Percentiles rank a stretch among this genome's conserved stretches.
These are phyloP conservation scores for Pistacia integerrima DNA, from an alignment of 345 rosid species.

Conservation along the genomic window DNA sequence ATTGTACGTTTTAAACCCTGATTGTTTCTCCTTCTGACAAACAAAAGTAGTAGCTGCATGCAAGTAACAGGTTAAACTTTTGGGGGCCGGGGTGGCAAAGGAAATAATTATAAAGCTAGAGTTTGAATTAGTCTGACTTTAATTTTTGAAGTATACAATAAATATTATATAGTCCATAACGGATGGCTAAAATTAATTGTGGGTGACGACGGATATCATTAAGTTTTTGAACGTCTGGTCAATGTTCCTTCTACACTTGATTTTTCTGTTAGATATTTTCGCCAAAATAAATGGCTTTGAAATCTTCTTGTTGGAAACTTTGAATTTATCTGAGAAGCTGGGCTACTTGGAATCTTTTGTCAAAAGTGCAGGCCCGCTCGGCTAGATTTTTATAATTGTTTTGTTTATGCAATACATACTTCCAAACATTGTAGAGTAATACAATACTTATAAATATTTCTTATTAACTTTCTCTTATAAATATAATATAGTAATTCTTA, in stretches of 20 bases:
- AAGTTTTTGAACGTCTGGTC: neutral
- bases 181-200: conserved; percentile 5
- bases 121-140: neutral
- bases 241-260: neutral
- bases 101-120: too few species aligned
- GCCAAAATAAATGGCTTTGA: conserved; percentile 10
- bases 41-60: too few species aligned
- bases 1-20: too few species aligned
- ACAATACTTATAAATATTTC: too few species aligned
- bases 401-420: conserved; percentile 1
- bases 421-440: neutral
- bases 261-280: neutral
- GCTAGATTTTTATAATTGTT: conserved; percentile 22
- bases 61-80: too few species aligned
- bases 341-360: neutral
- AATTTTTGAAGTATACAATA: too few species aligned
- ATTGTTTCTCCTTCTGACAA: too few species aligned
- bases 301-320: conserved; percentile 4
- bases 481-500: too few species aligned
- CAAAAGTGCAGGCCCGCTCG: conserved; percentile 23
- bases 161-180: neutral
- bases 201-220: neutral
- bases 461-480: too few species aligned
- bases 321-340: conserved; percentile 9
- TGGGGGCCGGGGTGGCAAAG: too few species aligned